Evolutionary conservation across 2,329 filamentous ascomycete genomes (phyloP), one percentile per base, ranked within the genome.

Genomic region (Cercospora zeae-maydis): DNA sequence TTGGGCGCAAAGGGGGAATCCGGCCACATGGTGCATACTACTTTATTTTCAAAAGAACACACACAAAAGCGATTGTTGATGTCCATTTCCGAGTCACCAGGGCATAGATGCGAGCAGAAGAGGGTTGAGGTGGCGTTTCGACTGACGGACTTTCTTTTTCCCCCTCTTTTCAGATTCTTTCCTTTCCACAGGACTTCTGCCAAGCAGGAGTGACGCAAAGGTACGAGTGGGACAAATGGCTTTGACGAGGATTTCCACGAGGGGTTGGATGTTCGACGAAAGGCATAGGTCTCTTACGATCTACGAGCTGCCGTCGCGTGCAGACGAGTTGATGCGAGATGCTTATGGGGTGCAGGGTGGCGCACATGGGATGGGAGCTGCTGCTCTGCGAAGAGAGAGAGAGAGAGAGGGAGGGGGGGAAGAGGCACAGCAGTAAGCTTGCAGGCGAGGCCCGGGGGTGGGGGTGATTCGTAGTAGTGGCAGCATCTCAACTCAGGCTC

Each of bases 21-120:
- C 34, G 30, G 30, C 30, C 33, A 33, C 33, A 31, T 45, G 19
- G 57, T 56, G 53, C 45, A 52, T 37, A 36, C 57, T 52, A 37
- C 31, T 39, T 52, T 30, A 51, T 52, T 52, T 24, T 52, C 42
- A 30, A 59, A 52, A 59, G 39, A 52, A 51, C 19, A 59, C 57
- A 59, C 24, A 27, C 24, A 27, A 59, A 59, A 59, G 57, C 57
- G 45, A 34, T 24, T 51, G 21, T 49, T 52, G 42, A 14, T 59
- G 39, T 36, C n/a, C 27, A 49, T 31, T 33, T 30, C 19, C 24
- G 14, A 52, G 47, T 52, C 53, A 52, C 39, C 56, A 31, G 42
- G 45, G 57, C 42, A 59, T 51, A 59, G 42, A 59, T 45, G 36
- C 42, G 57, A 31, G 42, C 57, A 49, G 36, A 34, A 51, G 42